These are phyloP conservation scores for Balakata baccata DNA, from an alignment of 345 rosid genomes.

Conservation along the genomic window DNA sequence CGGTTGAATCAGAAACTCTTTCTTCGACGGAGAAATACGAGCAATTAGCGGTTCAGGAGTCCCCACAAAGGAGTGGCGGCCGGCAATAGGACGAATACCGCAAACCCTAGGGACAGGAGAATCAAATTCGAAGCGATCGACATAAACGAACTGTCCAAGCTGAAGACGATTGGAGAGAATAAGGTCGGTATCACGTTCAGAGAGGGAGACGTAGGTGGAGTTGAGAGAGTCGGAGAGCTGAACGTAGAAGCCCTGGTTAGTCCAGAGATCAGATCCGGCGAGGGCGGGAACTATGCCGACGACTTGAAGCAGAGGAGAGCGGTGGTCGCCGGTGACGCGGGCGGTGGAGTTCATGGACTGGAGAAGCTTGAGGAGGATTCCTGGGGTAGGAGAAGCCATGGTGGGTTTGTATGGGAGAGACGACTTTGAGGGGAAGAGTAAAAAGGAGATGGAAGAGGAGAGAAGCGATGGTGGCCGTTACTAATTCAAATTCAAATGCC, in stretches of 20 bases:
- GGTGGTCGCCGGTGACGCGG: conserved; percentile 93
- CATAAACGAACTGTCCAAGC: conserved; percentile 90
- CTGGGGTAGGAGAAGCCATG: conserved; percentile 74
- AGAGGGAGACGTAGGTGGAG: conserved; percentile 92
- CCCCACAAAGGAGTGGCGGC: conserved; percentile 84
- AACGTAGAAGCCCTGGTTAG: conserved; percentile 93
- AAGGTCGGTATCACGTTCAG: conserved; percentile 85
- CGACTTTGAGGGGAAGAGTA: background rate
- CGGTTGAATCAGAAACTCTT: conserved; percentile 84
- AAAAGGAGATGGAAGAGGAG: conserved; percentile 3
- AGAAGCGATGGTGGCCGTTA: conserved; percentile 39
- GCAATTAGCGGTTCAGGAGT: conserved; percentile 81
- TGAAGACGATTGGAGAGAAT: conserved; percentile 90
- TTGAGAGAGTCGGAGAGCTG: conserved; percentile 95
- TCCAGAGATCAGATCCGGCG: conserved; percentile 86
- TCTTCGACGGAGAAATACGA: conserved; percentile 61
- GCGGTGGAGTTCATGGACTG: conserved; percentile 77
- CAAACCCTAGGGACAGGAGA: conserved; percentile 78
- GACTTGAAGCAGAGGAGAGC: conserved; percentile 84
- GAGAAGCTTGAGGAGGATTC: conserved; percentile 85
- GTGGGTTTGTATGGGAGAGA: background rate
- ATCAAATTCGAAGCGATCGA: conserved; percentile 74
- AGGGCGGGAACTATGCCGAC: conserved; percentile 91
- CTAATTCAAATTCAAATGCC: conserved; percentile 50
- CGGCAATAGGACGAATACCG: conserved; percentile 84